Evolutionary conservation across 495 filamentous ascomycete species (phyloP).

Genomic region (Amphirosellinia nigrospora): DNA sequence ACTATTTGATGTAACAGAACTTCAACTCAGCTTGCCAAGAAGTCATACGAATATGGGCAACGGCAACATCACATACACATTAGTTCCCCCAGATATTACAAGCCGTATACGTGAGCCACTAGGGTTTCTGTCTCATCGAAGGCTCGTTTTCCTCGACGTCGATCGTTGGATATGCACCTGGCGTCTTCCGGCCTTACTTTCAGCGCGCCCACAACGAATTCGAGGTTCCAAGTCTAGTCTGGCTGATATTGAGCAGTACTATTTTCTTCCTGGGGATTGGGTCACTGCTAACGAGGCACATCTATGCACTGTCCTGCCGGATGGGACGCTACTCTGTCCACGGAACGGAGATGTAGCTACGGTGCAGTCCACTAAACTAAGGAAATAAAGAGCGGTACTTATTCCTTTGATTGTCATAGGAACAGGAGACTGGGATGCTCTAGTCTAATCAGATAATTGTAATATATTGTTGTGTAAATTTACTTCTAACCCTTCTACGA

Average conservation of each 20-base stretch:
- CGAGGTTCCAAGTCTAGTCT: background rate
- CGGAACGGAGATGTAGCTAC: conserved; percentile 30
- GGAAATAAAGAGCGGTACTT: background rate
- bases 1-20: background rate
- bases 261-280: conserved; percentile 35
- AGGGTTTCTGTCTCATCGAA: background rate
- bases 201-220: background rate
- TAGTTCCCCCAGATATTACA: background rate
- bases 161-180: background rate
- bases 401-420: no score
- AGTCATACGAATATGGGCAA: background rate
- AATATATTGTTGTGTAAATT: no score
- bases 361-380: conserved; percentile 13
- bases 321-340: conserved; percentile 32
- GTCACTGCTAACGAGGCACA: conserved; percentile 24
- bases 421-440: no score
- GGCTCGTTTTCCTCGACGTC: background rate
- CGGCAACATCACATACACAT: background rate
- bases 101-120: background rate
- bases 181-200: background rate
- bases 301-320: conserved; percentile 18
- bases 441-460: no score
- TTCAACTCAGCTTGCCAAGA: background rate
- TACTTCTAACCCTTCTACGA: no score
- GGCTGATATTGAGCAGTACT: conserved; percentile 24